Conservation (phyloP, 2,329 filamentous ascomycete genomes). For the Fusarium aywerte region DNA sequence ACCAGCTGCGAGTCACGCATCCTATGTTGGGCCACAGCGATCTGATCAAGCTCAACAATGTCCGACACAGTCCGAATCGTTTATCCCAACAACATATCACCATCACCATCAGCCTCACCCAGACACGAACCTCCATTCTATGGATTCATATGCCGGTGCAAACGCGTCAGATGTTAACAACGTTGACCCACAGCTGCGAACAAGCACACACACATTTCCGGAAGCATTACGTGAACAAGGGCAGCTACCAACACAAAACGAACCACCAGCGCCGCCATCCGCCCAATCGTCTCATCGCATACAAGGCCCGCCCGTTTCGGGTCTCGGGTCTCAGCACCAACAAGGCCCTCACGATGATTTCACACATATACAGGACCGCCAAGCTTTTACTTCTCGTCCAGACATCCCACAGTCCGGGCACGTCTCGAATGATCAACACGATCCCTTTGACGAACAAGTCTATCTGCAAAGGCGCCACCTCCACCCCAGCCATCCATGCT, state of each 20-base stretch:
- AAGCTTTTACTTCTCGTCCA: too few relatives aligned
- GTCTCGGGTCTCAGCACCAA: not conserved
- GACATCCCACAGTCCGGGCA: too few relatives aligned
- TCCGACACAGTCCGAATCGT: too few relatives aligned
- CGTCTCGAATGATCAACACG: too few relatives aligned
- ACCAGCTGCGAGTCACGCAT: not conserved
- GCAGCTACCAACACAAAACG: not conserved
- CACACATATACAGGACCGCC: too few relatives aligned
- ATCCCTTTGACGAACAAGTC: not conserved
- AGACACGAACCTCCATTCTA: not conserved
- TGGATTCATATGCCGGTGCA: too few relatives aligned
- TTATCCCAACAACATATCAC: not conserved
- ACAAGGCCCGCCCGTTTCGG: not conserved
- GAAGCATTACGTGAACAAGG: not conserved
- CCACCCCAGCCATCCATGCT: not conserved
- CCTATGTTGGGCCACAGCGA: too few relatives aligned
- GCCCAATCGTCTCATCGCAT: not conserved
- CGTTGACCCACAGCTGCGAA: not conserved
- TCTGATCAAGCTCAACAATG: not conserved
- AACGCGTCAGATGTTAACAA: not conserved
- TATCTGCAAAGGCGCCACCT: not conserved
- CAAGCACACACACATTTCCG: too few relatives aligned
- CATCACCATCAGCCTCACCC: too few relatives aligned
- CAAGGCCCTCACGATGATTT: not conserved
- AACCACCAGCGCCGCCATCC: not conserved